A percentile compares a stretch with the other conserved stretches of the same genome.
These are phyloP conservation scores for Chlamydomonas sphaeroides DNA, from an alignment of 139 green algal species.

Conservation along the genomic window DNA sequence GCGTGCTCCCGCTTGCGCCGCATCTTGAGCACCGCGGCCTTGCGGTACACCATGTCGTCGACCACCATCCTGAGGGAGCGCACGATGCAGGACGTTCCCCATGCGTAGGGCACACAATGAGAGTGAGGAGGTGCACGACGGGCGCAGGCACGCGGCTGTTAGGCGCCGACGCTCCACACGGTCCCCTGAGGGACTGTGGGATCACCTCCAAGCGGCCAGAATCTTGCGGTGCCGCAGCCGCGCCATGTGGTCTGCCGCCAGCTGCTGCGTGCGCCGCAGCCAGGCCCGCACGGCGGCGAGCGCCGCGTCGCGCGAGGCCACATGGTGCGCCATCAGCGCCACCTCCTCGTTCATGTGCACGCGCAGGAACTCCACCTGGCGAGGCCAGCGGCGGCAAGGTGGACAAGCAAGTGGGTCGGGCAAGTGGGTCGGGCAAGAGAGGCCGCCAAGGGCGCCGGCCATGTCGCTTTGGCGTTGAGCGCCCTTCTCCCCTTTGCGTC, in stretches of 20 bases:
- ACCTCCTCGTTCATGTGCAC: constrained; percentile 69
- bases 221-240: constrained; percentile 11
- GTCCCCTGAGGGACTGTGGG: no score
- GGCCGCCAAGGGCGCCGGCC: no score
- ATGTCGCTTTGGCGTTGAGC: no score
- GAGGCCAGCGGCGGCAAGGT: no score
- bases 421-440: no score
- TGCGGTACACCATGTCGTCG: constrained; percentile 13
- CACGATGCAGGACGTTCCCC: no score
- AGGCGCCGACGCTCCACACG: no score
- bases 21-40: constrained; percentile 2
- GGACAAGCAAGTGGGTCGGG: no score
- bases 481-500: no score
- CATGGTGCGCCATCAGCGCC: neutral
- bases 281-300: neutral
- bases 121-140: no score
- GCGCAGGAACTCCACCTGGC: constrained; percentile 65
- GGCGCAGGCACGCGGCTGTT: no score
- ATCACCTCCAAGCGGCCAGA: constrained; percentile 12
- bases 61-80: constrained; percentile 2
- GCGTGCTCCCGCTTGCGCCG: neutral
- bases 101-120: no score
- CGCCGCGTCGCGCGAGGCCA: neutral
- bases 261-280: constrained; percentile 24
- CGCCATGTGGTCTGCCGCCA: constrained; percentile 19